phyloP scores from a whole-genome alignment of 345 rosid species.

The Populus pruinosa region DNA sequence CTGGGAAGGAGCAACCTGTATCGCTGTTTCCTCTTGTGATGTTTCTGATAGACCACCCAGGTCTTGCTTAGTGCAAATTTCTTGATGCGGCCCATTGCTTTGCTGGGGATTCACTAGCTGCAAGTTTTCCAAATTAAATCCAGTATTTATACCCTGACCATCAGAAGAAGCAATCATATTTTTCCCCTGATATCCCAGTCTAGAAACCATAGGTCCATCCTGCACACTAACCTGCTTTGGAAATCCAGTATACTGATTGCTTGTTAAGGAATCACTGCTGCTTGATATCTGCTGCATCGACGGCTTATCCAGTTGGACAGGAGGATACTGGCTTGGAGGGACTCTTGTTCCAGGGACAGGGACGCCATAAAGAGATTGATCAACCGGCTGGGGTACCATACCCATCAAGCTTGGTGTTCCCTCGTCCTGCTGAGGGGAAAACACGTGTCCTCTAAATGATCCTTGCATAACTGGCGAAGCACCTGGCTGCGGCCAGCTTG shows the following conservation, averaged over 20 bases:
- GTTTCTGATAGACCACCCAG: constrained; percentile 36
- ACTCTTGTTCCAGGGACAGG: constrained; percentile 47
- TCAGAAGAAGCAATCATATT: constrained; percentile 34
- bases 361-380: constrained; percentile 49
- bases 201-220: constrained; percentile 35
- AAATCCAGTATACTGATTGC: constrained; percentile 30
- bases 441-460: constrained; percentile 28
- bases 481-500: constrained; percentile 48
- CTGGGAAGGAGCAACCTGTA: constrained; percentile 34
- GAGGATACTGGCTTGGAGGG: constrained; percentile 9
- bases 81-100: constrained; percentile 28
- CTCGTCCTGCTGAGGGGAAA: constrained; percentile 42
- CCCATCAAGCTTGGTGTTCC: constrained; percentile 35
- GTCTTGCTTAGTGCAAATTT: constrained; percentile 40
- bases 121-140: constrained; percentile 29
- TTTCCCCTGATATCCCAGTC: constrained; percentile 42
- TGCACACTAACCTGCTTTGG: constrained; percentile 26
- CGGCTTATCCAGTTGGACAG: constrained; percentile 28
- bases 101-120: constrained; percentile 31
- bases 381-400: constrained; percentile 46
- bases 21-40: constrained; percentile 28
- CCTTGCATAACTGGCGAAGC: constrained; percentile 46
- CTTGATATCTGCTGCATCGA: constrained; percentile 33
- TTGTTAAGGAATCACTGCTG: constrained; percentile 26
- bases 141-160: constrained; percentile 34